Evolutionary conservation across 495 filamentous ascomycete species (phyloP).

Genomic region (Penicillium verhagenii): DNA sequence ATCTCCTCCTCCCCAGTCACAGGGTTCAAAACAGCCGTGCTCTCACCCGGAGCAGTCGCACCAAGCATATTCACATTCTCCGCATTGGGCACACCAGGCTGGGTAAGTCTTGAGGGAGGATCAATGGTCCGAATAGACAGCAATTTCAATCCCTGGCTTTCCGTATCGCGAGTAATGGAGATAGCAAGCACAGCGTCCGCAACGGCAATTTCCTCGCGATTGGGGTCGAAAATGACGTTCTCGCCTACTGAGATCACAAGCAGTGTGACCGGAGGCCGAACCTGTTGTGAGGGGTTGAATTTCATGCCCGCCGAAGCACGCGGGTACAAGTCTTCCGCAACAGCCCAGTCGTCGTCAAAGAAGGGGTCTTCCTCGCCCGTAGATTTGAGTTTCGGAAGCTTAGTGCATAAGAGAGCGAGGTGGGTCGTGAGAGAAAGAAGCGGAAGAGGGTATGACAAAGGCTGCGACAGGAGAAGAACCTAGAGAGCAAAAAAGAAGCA

Average conservation of each 20-base stretch:
- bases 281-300: conserved; percentile 21
- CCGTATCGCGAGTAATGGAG: conserved; percentile 52
- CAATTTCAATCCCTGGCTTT: conserved; percentile 42
- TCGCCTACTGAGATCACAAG: conserved; percentile 82
- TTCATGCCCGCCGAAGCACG: conserved; percentile 24
- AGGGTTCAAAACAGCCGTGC: conserved; percentile 25
- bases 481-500: conserved; percentile 29
- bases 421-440: conserved; percentile 91
- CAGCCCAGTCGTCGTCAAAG: conserved; percentile 98
- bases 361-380: conserved; percentile 91
- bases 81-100: conserved; percentile 66
- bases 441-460: conserved; percentile 86
- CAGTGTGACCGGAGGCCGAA: conserved; percentile 77
- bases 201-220: conserved; percentile 84
- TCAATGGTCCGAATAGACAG: conserved; percentile 68
- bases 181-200: conserved; percentile 85
- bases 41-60: conserved; percentile 33
- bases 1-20: conserved; percentile 51
- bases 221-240: conserved; percentile 93
- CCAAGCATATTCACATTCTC: conserved; percentile 63
- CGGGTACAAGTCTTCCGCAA: conserved; percentile 73
- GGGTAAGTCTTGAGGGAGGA: conserved; percentile 67
- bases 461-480: conserved; percentile 92
- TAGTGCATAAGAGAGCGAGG: conserved; percentile 87
- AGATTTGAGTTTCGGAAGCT: conserved; percentile 78